These are phyloP conservation scores for Orbilia oligospora DNA, from an alignment of 2,329 filamentous ascomycete species.

Conservation along the genomic window DNA sequence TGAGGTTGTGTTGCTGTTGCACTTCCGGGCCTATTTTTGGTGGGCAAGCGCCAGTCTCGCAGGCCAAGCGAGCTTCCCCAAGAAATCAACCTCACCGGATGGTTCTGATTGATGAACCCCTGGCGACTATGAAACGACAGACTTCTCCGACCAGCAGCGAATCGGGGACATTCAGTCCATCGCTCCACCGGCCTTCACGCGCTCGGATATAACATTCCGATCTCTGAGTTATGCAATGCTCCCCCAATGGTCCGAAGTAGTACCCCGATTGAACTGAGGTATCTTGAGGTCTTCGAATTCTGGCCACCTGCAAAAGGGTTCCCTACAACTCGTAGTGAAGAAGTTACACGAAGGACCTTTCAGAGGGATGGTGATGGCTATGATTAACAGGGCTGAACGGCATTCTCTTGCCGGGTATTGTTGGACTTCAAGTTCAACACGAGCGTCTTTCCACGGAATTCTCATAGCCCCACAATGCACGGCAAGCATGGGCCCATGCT, in stretches of 20 bases:
- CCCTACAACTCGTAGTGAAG: neutral
- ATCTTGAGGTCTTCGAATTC: neutral
- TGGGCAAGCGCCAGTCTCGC: conserved; percentile 20
- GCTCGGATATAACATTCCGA: conserved; percentile 1
- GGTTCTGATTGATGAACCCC: conserved; percentile 1
- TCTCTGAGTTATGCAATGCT: neutral
- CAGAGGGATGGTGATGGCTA: neutral
- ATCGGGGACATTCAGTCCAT: conserved; percentile 22
- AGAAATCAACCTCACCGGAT: conserved; percentile 14
- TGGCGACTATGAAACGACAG: conserved; percentile 21
- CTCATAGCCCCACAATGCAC: conserved; percentile 29
- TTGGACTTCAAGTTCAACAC: conserved; percentile 1
- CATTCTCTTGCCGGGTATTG: conserved; percentile 9
- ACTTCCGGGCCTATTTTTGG: conserved; percentile 32
- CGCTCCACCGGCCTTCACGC: conserved; percentile 3
- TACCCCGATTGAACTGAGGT: neutral
- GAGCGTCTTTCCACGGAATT: conserved; percentile 42
- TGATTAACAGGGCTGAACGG: conserved; percentile 2
- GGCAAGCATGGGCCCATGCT: conserved; percentile 25
- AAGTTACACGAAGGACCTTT: neutral
- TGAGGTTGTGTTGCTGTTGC: conserved; percentile 24
- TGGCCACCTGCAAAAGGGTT: neutral
- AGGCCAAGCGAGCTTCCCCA: conserved; percentile 23
- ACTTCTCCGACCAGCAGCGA: conserved; percentile 17
- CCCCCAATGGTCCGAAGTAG: neutral